Percentiles rank a stretch among this genome's conserved stretches.
Conservation (phyloP, 1,284 basidiomycete genomes). For the Acaromyces ingoldii region DNA sequence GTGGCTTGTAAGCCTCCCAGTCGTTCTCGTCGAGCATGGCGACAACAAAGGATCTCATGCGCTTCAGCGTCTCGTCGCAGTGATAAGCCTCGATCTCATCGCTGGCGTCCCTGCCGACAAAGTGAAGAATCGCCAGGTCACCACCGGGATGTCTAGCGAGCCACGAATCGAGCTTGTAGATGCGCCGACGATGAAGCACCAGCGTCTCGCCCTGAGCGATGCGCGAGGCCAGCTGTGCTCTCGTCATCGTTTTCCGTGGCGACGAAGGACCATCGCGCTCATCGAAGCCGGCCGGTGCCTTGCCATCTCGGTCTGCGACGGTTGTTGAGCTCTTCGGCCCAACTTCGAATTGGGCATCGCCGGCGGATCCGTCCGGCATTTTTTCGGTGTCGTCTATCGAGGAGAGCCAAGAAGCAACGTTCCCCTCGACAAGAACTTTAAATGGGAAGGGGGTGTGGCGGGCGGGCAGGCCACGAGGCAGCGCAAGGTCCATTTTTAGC, state of each 20-base stretch:
- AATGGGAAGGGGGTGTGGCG: no score
- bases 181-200: conserved; percentile 69
- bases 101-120: conserved; percentile 87
- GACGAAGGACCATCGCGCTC: no score
- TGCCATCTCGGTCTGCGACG: no score
- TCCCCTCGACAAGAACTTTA: no score
- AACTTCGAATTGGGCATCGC: no score
- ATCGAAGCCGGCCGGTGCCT: no score
- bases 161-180: conserved; percentile 80
- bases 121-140: conserved; percentile 82
- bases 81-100: conserved; percentile 96
- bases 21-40: conserved; percentile 64
- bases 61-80: conserved; percentile 61
- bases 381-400: no score
- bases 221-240: conserved; percentile 34
- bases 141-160: conserved; percentile 84
- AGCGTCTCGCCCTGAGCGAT: conserved; percentile 58
- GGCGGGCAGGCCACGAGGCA: no score
- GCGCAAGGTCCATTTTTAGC: no score
- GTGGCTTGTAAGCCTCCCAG: conserved; percentile 64
- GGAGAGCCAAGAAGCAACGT: no score
- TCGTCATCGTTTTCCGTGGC: conserved; percentile 22
- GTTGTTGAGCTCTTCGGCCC: no score
- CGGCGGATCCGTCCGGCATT: no score
- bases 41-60: conserved; percentile 68